These are phyloP conservation scores for Plasmodium ovale DNA, from an alignment of 169 alveolate genomes.

Conservation along the genomic window DNA sequence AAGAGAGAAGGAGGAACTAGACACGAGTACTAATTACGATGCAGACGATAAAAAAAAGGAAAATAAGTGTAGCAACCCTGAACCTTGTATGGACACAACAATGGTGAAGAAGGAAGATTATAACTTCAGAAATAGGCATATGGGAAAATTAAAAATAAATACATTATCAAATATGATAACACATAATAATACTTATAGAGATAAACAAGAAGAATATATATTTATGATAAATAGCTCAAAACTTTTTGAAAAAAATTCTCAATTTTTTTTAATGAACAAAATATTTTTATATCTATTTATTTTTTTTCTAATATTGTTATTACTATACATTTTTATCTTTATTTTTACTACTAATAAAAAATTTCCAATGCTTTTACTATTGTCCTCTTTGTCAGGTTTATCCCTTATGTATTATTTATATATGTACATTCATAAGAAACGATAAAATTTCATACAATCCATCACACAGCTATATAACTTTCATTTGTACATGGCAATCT, in stretches of 20 bases:
- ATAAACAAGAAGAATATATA: slow-evolving; percentile 14
- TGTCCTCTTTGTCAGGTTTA: slow-evolving; percentile 16
- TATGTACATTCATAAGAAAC: slow-evolving; percentile 10
- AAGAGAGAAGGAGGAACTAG: neutral
- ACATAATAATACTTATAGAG: neutral
- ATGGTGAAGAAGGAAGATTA: neutral
- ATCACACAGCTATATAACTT: too few species aligned
- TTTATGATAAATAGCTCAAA: slow-evolving; percentile 18
- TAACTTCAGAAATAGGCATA: neutral
- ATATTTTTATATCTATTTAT: slow-evolving; percentile 35
- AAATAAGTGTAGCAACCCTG: neutral
- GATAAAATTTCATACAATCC: too few species aligned
- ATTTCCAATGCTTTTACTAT: neutral
- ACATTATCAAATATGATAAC: neutral
- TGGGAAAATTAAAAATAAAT: neutral
- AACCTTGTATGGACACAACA: neutral
- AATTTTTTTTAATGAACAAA: slow-evolving; percentile 37
- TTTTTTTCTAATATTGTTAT: slow-evolving; percentile 38
- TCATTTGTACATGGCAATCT: too few species aligned
- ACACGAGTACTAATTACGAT: neutral
- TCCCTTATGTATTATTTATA: slow-evolving; percentile 5
- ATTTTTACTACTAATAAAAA: slow-evolving; percentile 18
- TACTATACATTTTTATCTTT: slow-evolving; percentile 15
- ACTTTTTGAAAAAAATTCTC: slow-evolving; percentile 6
- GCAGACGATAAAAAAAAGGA: slow-evolving; percentile 2